A percentile compares a stretch with the other conserved stretches of the same genome.
Evolutionary conservation across 257 asterid species (phyloP).

Genomic region (Solanum corneliomulleri): DNA sequence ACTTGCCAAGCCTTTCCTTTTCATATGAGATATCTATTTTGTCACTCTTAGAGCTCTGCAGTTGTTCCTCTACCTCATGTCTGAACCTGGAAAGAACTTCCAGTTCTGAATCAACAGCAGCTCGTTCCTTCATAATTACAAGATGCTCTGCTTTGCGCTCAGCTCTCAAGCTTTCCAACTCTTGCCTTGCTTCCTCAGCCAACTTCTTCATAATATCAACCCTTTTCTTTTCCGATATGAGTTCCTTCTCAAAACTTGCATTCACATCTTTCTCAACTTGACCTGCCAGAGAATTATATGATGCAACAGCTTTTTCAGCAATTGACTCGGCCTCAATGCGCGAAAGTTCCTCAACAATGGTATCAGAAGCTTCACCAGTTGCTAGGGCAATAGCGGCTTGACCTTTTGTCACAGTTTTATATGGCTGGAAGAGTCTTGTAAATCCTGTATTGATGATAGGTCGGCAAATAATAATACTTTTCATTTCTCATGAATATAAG

Average conservation of each 20-base stretch:
- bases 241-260: constrained; percentile 10
- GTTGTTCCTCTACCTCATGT: not conserved
- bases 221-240: not conserved
- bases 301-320: constrained; percentile 94
- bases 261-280: constrained; percentile 84
- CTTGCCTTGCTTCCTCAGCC: not conserved
- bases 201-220: not conserved
- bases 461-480: not conserved
- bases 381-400: constrained; percentile 93
- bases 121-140: not conserved
- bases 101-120: not conserved
- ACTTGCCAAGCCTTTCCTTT: not conserved
- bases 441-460: constrained; percentile 41
- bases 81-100: not conserved
- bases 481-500: not conserved
- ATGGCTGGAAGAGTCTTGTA: constrained; percentile 94
- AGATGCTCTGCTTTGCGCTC: not conserved
- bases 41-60: not conserved
- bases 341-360: constrained; percentile 80
- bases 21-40: not conserved
- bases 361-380: constrained; percentile 73
- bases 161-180: not conserved
- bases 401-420: constrained; percentile 91
- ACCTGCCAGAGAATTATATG: constrained; percentile 77
- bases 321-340: constrained; percentile 87